phyloP scores from a whole-genome alignment of 1,139 yeast species.

The Geotrichum citri-aurantii region DNA sequence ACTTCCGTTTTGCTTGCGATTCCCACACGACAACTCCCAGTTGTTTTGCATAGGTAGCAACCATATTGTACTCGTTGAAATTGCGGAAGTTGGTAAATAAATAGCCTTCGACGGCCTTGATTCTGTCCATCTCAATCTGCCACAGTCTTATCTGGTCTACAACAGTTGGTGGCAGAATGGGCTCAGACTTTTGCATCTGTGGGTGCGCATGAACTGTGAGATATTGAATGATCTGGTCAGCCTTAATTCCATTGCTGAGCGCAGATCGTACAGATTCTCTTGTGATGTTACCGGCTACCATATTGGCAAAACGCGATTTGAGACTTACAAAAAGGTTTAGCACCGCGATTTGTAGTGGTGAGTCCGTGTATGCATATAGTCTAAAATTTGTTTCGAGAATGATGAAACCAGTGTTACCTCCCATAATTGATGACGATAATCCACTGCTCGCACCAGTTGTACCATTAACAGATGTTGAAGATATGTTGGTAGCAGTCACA shows the following conservation, averaged over 20 bases:
- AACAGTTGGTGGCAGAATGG: conserved; percentile 84
- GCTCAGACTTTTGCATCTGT: conserved; percentile 55
- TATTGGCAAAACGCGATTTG: conserved; percentile 77
- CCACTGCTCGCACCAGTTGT: conserved; percentile 24
- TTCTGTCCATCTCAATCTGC: conserved; percentile 94
- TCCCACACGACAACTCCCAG: conserved; percentile 88
- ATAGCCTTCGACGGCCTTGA: conserved; percentile 82
- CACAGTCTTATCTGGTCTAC: conserved; percentile 92
- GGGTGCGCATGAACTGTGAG: conserved; percentile 92
- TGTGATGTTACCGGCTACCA: conserved; percentile 91
- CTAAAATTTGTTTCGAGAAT: conserved; percentile 92
- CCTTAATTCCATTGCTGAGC: conserved; percentile 80
- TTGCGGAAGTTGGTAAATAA: conserved; percentile 79
- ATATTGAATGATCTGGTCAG: conserved; percentile 88
- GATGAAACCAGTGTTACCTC: conserved; percentile 52
- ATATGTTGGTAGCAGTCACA: conserved; percentile 12
- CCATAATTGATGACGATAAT: conserved; percentile 19
- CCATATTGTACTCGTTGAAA: conserved; percentile 67
- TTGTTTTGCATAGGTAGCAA: conserved; percentile 77
- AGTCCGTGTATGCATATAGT: conserved; percentile 86
- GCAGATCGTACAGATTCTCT: conserved; percentile 89
- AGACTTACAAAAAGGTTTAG: conserved; percentile 80
- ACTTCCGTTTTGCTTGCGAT: conserved; percentile 58
- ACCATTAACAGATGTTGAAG: conserved; percentile 16
- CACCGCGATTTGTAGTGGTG: conserved; percentile 93